phyloP scores from a whole-genome alignment of 805 yeast species.

The Isabelozyma pseudorhagii region DNA sequence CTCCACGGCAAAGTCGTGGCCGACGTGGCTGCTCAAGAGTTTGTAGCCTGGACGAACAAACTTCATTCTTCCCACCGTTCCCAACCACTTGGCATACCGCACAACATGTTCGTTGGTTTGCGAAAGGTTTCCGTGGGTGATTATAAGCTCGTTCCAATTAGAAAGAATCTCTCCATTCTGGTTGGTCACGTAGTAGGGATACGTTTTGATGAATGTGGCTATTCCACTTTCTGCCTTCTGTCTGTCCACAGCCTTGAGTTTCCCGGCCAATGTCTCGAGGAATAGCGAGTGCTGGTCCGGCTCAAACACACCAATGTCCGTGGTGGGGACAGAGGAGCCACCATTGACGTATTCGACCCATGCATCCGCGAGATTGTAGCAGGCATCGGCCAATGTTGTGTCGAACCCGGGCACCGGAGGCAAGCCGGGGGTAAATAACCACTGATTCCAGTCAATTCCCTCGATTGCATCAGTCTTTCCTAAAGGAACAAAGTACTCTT shows the following conservation, averaged over 20 bases:
- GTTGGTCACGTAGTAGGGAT: slow-evolving; percentile 15
- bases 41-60: slow-evolving; percentile 32
- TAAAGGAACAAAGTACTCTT: slow-evolving; percentile 19
- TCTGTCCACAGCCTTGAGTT: slow-evolving; percentile 5
- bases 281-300: slow-evolving; percentile 24
- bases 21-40: slow-evolving; percentile 16
- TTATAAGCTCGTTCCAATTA: slow-evolving; percentile 19
- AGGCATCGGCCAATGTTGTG: slow-evolving; percentile 25
- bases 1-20: slow-evolving; percentile 24
- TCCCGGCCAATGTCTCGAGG: slow-evolving; percentile 17
- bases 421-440: slow-evolving; percentile 26
- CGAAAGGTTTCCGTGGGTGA: slow-evolving; percentile 15
- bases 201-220: slow-evolving; percentile 10
- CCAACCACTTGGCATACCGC: slow-evolving; percentile 27
- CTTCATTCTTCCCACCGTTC: slow-evolving; percentile 36
- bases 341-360: slow-evolving; percentile 13
- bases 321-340: not conserved
- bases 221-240: not conserved
- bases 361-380: slow-evolving; percentile 17
- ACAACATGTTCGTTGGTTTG: slow-evolving; percentile 12
- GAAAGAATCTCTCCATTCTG: slow-evolving; percentile 23
- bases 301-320: slow-evolving; percentile 17
- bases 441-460: slow-evolving; percentile 23
- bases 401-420: slow-evolving; percentile 27
- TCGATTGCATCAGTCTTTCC: slow-evolving; percentile 18